phyloP scores from a whole-genome alignment of 2,329 filamentous ascomycete genomes.

The Coniochaeta prunicola region DNA sequence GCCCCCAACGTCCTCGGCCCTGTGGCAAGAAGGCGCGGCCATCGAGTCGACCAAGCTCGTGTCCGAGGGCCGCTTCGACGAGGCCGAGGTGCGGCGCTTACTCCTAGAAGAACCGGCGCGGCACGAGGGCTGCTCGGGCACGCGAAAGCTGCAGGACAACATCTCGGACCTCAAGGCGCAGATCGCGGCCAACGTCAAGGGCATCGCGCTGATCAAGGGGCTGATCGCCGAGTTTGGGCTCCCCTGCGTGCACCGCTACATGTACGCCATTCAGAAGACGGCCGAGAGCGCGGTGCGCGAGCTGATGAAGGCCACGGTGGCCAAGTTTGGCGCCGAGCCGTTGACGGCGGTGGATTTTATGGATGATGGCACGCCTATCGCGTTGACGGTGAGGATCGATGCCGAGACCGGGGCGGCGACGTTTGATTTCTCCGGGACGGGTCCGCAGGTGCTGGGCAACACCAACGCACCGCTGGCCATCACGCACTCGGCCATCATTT shows the following conservation, averaged over 20 bases:
- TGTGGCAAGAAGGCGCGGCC: constrained; percentile 35
- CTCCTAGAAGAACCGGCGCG: constrained; percentile 19
- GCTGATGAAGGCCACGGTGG: constrained; percentile 25
- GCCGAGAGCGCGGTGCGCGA: constrained; percentile 27
- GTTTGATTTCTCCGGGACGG: constrained; percentile 66
- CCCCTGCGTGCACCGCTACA: constrained; percentile 58
- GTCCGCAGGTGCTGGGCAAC: constrained; percentile 58
- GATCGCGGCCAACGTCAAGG: constrained; percentile 27
- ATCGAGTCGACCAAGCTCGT: constrained; percentile 29
- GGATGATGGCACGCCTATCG: constrained; percentile 25
- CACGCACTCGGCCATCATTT: constrained; percentile 27
- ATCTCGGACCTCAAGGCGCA: constrained; percentile 35
- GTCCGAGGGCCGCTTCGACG: constrained; percentile 22
- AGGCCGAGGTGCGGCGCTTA: not conserved
- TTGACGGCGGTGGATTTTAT: constrained; percentile 22
- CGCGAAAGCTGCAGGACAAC: constrained; percentile 30
- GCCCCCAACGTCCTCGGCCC: constrained; percentile 29
- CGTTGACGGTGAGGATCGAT: constrained; percentile 20
- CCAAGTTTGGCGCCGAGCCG: constrained; percentile 28
- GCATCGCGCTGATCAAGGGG: constrained; percentile 48
- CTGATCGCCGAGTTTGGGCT: constrained; percentile 70
- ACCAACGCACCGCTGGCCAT: constrained; percentile 11
- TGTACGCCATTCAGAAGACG: constrained; percentile 32
- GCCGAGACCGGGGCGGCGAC: constrained; percentile 56
- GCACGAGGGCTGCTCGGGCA: constrained; percentile 26